phyloP scores from a whole-genome alignment of 331 rosid species.

The Stylosanthes scabra region DNA sequence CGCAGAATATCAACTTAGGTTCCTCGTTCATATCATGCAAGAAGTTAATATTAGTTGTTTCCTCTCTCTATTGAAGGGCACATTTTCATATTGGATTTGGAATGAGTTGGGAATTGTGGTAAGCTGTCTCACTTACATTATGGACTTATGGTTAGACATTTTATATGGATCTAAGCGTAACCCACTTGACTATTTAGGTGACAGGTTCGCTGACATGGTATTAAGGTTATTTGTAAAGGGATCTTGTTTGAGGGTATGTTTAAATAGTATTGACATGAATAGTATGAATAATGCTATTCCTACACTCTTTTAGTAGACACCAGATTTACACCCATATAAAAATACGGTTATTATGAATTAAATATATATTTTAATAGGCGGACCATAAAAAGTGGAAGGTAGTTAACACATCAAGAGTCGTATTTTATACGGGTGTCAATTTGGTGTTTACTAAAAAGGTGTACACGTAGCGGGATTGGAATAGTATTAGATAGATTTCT shows the following conservation, averaged over 20 bases:
- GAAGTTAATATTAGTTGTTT: conserved; percentile 60
- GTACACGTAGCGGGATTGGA: too few species aligned
- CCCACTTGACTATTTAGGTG: conserved; percentile 2
- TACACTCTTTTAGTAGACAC: too few species aligned
- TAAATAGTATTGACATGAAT: neutral
- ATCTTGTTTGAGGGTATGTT: neutral
- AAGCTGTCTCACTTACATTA: conserved; percentile 42
- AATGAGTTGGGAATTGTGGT: conserved; percentile 84
- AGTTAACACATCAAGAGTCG: too few species aligned
- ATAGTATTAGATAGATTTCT: too few species aligned
- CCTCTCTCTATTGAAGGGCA: conserved; percentile 77
- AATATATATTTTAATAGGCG: too few species aligned
- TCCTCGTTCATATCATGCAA: conserved; percentile 67
- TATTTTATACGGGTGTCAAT: too few species aligned
- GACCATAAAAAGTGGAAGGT: too few species aligned
- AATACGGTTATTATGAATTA: too few species aligned
- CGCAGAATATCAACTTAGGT: conserved; percentile 89
- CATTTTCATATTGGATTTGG: conserved; percentile 90
- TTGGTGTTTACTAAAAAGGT: too few species aligned
- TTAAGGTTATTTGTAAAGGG: conserved; percentile 8
- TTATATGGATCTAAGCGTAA: conserved; percentile 12
- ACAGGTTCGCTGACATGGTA: neutral
- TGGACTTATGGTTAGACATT: conserved; percentile 12
- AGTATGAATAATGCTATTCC: too few species aligned
- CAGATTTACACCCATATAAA: too few species aligned